Conservation (phyloP, 371 early-diverging fungal genomes). For the Actinomortierella wolfii region DNA sequence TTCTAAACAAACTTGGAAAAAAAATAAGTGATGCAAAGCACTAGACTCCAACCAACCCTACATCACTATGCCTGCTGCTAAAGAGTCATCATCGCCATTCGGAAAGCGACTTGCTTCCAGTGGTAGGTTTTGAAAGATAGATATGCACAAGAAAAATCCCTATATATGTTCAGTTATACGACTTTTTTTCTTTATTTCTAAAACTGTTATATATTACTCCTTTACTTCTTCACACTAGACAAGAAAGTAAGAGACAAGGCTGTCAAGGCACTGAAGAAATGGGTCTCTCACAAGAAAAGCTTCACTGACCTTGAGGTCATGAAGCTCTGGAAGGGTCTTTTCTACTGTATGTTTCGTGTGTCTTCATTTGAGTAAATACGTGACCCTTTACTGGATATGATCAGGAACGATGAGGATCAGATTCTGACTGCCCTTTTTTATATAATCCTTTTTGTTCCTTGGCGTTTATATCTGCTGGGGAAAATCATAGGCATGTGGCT, state of each 20-base stretch:
- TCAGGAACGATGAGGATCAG: constrained; percentile 2
- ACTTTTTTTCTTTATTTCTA: neutral
- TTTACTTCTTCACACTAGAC: constrained; percentile 51
- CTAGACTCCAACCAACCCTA: too few relatives aligned
- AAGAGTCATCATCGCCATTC: constrained; percentile 51
- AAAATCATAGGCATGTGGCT: constrained; percentile 84
- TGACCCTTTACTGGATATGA: neutral
- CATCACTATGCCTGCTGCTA: constrained; percentile 13
- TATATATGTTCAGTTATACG: neutral
- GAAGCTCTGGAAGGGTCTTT: constrained; percentile 94
- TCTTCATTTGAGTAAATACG: too few relatives aligned
- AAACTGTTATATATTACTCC: too few relatives aligned
- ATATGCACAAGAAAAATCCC: neutral
- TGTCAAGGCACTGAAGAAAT: constrained; percentile 66
- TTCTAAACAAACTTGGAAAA: too few relatives aligned
- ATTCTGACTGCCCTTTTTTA: too few relatives aligned
- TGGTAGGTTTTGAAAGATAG: constrained; percentile 51
- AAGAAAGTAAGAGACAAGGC: constrained; percentile 88
- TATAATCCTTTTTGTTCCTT: too few relatives aligned
- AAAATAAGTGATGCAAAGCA: too few relatives aligned
- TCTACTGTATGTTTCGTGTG: constrained; percentile 74
- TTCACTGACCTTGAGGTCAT: constrained; percentile 71
- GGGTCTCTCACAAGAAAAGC: constrained; percentile 60
- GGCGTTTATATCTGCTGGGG: too few relatives aligned
- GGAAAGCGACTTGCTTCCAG: constrained; percentile 70